These are phyloP conservation scores for Raffaelea deltoideospora DNA, from an alignment of 2,329 filamentous ascomycete species.

Conservation along the genomic window DNA sequence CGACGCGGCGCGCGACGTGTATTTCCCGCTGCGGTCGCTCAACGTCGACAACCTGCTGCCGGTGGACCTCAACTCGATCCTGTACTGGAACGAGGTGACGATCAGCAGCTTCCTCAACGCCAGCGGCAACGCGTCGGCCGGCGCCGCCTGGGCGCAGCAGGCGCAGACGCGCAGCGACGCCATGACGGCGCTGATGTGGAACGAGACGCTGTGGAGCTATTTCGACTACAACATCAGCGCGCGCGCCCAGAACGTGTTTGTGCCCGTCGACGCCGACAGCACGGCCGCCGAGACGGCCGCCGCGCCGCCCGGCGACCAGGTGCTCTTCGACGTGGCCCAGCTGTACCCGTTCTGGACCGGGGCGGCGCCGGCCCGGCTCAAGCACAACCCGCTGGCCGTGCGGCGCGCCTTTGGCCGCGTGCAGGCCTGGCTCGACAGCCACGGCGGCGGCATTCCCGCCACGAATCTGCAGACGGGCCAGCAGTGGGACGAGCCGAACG, in stretches of 20 bases:
- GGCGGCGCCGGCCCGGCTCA: slow-evolving; percentile 41
- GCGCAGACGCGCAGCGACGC: slow-evolving; percentile 41
- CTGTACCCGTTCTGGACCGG: slow-evolving; percentile 58
- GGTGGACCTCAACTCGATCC: slow-evolving; percentile 53
- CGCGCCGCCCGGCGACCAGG: slow-evolving; percentile 38
- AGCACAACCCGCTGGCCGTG: slow-evolving; percentile 42
- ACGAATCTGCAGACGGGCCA: slow-evolving; percentile 46
- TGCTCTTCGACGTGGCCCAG: slow-evolving; percentile 42
- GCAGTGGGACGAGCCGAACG: slow-evolving; percentile 58
- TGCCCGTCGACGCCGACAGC: slow-evolving; percentile 31
- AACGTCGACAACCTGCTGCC: slow-evolving; percentile 44
- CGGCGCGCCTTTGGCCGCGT: slow-evolving; percentile 38
- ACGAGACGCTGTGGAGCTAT: slow-evolving; percentile 44
- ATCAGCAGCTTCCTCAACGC: slow-evolving; percentile 39
- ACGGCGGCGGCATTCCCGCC: slow-evolving; percentile 42
- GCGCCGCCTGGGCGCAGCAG: slow-evolving; percentile 30
- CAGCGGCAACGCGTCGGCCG: slow-evolving; percentile 33
- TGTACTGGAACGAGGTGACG: slow-evolving; percentile 49
- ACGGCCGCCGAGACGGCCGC: slow-evolving; percentile 23
- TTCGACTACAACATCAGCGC: slow-evolving; percentile 57
- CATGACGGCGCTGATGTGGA: slow-evolving; percentile 51
- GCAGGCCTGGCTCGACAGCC: slow-evolving; percentile 31
- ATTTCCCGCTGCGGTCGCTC: slow-evolving; percentile 50
- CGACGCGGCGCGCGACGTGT: slow-evolving; percentile 43
- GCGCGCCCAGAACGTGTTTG: slow-evolving; percentile 36